phyloP scores from a whole-genome alignment of 805 yeast genomes.

The Clavispora vitiphila region DNA sequence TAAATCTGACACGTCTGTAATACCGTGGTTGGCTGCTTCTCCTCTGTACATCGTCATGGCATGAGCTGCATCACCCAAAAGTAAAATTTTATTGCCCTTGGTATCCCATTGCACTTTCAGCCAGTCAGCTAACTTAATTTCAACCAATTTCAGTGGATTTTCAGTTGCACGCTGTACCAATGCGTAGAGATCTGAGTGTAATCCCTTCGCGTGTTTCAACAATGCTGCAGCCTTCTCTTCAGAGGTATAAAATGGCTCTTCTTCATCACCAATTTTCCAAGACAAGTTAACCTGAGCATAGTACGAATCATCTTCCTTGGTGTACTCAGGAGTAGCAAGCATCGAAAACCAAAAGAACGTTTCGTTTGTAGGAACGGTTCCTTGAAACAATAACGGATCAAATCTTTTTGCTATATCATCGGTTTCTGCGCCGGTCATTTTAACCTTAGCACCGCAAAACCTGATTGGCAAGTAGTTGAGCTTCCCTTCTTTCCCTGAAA shows the following conservation, averaged over 20 bases:
- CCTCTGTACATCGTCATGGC: conserved; percentile 20
- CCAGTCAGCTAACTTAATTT: conserved; percentile 16
- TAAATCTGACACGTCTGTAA: conserved; percentile 13
- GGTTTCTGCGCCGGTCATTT: conserved; percentile 17
- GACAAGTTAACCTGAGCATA: conserved; percentile 18
- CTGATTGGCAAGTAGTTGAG: conserved; percentile 20
- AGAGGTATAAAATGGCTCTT: conserved; percentile 13
- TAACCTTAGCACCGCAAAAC: conserved; percentile 22
- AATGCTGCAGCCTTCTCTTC: conserved; percentile 15
- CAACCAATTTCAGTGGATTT: conserved; percentile 9
- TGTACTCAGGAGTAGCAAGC: conserved; percentile 17
- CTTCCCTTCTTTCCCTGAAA: conserved; percentile 15
- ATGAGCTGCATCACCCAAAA: conserved; percentile 19
- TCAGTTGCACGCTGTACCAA: conserved; percentile 13
- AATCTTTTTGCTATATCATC: conserved; percentile 12
- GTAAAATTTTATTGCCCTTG: conserved; percentile 5
- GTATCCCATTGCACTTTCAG: conserved; percentile 14
- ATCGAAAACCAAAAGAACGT: conserved; percentile 27
- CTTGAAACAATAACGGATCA: conserved; percentile 26
- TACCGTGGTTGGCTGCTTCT: conserved; percentile 18
- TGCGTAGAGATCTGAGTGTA: conserved; percentile 10
- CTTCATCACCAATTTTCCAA: conserved; percentile 9
- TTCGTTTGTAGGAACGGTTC: conserved; percentile 20
- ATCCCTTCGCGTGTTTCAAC: conserved; percentile 11
- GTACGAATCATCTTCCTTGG: conserved; percentile 9